Conservation (phyloP, 768 basidiomycete species). For the Botryobasidium botryosum region DNA sequence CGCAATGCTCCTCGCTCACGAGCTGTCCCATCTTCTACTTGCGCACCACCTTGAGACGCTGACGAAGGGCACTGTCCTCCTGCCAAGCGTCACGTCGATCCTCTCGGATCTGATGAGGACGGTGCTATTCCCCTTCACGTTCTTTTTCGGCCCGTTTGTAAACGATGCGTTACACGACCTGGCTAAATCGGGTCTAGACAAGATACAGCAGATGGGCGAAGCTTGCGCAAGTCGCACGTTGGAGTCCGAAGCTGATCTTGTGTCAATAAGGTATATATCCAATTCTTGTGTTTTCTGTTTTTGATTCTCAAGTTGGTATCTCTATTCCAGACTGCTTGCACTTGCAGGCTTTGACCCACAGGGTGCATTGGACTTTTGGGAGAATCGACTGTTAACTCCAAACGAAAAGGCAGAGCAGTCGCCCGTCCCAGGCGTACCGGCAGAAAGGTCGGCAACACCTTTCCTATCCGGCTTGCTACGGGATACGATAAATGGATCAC, state of each 20-base stretch:
- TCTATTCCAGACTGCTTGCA: slow-evolving; percentile 67
- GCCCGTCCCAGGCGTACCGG: slow-evolving; percentile 6
- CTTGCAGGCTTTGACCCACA: slow-evolving; percentile 84
- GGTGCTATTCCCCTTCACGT: slow-evolving; percentile 56
- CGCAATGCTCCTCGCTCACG: slow-evolving; percentile 83
- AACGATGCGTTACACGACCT: slow-evolving; percentile 82
- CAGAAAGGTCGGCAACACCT: slow-evolving; percentile 19
- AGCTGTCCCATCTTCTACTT: slow-evolving; percentile 79
- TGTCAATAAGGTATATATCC: slow-evolving; percentile 53
- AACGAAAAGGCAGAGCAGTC: not conserved
- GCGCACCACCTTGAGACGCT: slow-evolving; percentile 85
- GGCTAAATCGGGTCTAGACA: slow-evolving; percentile 48
- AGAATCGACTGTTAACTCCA: slow-evolving; percentile 19
- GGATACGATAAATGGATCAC: slow-evolving; percentile 26
- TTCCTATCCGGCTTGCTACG: not conserved
- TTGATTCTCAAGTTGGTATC: not conserved
- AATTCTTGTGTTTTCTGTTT: not conserved
- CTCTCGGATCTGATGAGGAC: slow-evolving; percentile 59
- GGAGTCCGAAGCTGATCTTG: slow-evolving; percentile 86
- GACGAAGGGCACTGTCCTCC: slow-evolving; percentile 66
- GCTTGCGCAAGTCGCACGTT: slow-evolving; percentile 66
- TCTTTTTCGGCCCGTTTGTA: slow-evolving; percentile 69
- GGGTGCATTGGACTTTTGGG: slow-evolving; percentile 71
- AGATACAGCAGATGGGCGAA: slow-evolving; percentile 28
- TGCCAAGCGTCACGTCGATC: slow-evolving; percentile 67